Base-by-base conservation (phyloP, 495 filamentous ascomycete species). In the Penicillium waksmanii region DNA sequence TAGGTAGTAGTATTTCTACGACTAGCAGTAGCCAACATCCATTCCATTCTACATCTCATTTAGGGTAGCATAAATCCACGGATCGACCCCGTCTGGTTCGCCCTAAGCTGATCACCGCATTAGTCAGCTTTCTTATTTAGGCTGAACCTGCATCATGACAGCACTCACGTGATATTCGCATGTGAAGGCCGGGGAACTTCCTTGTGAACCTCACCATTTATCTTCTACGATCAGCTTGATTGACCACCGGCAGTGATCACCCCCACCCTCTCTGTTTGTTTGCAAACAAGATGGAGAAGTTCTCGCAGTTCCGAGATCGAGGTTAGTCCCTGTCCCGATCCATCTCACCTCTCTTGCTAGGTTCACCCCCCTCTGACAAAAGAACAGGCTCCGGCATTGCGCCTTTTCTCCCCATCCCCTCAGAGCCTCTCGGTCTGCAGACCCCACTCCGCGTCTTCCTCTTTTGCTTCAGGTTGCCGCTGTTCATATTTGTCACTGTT, bases 271-370 rank as follows among this genome's bases (percentile, higher is more conserved):
- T 31, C 27, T 31, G 27, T 31, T 31, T 31, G 27, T 31, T 8
- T 40, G 33, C 34, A 44, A 40, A 40, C 27, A 38, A 53, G 53
- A 98, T 98, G 95, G 95, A 98, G 84, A 97, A 96, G 74, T 98
- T 92, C 73, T 94, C 92, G 10, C 93, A 97, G 72, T 99, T 90
- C 64, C 88, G 95, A 56, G 95, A 99, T 78, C 85, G 91, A 85
- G 95, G 95, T 89, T 80, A 63, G 78, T 69, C 11, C 19, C 17
- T 34, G 2, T 46, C 10, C 46, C 15, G 5, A 44, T n/a, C 35
- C 50, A 46, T 40, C 31, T 51, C 53, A 15, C 59, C 19, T 36
- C 13, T 23, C 10, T 53, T n/a, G n/a, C 11, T 9, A 3, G 31
- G 8, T 8, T 40, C 5, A 5, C 6, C 42, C 8, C 17, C 42